phyloP scores from a whole-genome alignment of 2,329 filamentous ascomycete genomes.

The Clarireedia paspali region DNA sequence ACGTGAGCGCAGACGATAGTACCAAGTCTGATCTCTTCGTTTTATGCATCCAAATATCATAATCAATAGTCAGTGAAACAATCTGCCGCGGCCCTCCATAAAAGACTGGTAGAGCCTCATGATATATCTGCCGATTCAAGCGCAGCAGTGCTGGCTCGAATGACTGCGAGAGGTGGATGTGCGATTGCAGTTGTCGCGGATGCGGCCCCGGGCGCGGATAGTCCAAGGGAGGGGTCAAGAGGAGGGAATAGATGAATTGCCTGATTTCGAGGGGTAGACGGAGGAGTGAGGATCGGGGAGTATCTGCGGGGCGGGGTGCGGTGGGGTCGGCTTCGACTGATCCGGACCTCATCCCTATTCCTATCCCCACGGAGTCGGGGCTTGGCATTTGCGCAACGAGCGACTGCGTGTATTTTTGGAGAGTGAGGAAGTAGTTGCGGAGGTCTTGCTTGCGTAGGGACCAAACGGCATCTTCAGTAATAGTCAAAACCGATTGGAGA shows the following conservation, averaged over 20 bases:
- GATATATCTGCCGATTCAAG: slow-evolving; percentile 20
- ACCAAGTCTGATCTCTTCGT: slow-evolving; percentile 20
- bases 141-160: slow-evolving; percentile 17
- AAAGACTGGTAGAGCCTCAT: slow-evolving; percentile 22
- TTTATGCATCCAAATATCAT: slow-evolving; percentile 25
- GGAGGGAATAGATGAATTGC: slow-evolving; percentile 17
- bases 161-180: slow-evolving; percentile 19
- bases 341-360: neutral
- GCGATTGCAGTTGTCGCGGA: slow-evolving; percentile 24
- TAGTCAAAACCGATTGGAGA: slow-evolving; percentile 11
- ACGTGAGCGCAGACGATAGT: slow-evolving; percentile 16
- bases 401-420: slow-evolving; percentile 20
- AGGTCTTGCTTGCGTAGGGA: slow-evolving; percentile 21
- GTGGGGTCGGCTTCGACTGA: too few species aligned
- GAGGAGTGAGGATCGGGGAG: slow-evolving; percentile 14
- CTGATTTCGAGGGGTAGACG: slow-evolving; percentile 22
- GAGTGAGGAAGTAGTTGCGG: slow-evolving; percentile 18
- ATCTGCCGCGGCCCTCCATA: slow-evolving; percentile 20
- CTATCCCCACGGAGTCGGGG: slow-evolving; percentile 2
- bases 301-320: neutral
- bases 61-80: slow-evolving; percentile 20
- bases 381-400: slow-evolving; percentile 3
- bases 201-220: slow-evolving; percentile 20
- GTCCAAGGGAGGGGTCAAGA: slow-evolving; percentile 11
- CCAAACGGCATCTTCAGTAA: slow-evolving; percentile 21